Evolutionary conservation across 1,284 basidiomycete species (phyloP).

Genomic region (Cutaneotrichosporon mucoides): DNA sequence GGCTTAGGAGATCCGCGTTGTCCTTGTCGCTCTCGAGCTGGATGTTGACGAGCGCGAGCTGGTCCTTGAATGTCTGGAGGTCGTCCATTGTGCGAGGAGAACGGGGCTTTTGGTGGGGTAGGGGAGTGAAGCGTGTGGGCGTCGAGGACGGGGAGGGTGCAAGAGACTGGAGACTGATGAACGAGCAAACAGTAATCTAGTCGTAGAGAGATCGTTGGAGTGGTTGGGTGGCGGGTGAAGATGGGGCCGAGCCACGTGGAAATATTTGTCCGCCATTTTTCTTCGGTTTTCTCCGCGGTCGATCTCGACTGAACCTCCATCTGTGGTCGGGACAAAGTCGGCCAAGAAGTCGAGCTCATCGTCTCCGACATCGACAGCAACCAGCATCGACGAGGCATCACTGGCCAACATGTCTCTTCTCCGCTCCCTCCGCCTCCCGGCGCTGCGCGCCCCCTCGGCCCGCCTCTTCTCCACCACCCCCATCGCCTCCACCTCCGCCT

Average conservation of each 20-base stretch:
- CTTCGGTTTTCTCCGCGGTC: background rate
- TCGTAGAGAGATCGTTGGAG: background rate
- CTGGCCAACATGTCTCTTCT: background rate
- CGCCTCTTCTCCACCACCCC: background rate
- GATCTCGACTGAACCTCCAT: too few relatives aligned
- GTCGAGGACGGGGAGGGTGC: too few relatives aligned
- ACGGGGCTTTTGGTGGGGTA: too few relatives aligned
- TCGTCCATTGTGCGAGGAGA: constrained; percentile 47
- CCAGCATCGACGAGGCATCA: background rate
- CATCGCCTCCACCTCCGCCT: background rate
- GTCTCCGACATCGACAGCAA: background rate
- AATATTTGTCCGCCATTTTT: background rate
- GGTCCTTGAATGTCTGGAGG: constrained; percentile 80
- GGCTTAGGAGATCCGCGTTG: constrained; percentile 64
- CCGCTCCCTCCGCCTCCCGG: background rate
- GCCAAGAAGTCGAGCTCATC: background rate
- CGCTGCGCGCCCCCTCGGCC: background rate
- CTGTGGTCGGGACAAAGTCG: background rate
- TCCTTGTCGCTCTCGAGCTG: constrained; percentile 77
- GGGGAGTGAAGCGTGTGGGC: background rate
- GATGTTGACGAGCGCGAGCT: constrained; percentile 79
- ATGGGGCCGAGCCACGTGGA: background rate
- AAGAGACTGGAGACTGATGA: background rate
- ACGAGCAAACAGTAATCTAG: too few relatives aligned
- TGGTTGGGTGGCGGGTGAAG: background rate